Conservation (phyloP, 2,329 filamentous ascomycete genomes). For the Curvularia eragrostidis region DNA sequence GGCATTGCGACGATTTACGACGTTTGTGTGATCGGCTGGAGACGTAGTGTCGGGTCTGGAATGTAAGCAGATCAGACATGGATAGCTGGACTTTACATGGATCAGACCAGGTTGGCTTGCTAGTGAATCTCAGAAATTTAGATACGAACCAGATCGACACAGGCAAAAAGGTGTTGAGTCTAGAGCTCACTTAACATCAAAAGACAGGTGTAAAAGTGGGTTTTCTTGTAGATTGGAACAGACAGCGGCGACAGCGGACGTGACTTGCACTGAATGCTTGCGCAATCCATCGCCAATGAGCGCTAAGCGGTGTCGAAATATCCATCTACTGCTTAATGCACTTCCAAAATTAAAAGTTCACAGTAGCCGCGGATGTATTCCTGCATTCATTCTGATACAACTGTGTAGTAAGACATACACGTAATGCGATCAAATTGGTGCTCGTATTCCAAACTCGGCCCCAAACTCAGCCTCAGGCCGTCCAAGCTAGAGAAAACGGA, state of each 20-base stretch:
- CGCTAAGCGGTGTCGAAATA: too few species aligned
- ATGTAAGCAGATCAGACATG: background rate
- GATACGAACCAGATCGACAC: background rate
- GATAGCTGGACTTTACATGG: background rate
- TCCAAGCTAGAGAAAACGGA: background rate
- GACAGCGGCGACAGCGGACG: background rate
- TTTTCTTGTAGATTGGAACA: background rate
- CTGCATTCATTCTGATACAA: background rate
- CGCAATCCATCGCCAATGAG: too few species aligned
- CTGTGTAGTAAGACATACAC: background rate
- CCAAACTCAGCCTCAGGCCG: background rate
- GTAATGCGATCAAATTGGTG: background rate
- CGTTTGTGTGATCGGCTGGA: background rate
- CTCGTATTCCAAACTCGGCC: background rate
- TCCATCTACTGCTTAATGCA: background rate
- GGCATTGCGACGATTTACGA: background rate
- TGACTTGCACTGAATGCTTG: background rate
- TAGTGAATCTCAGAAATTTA: background rate
- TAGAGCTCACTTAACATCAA: background rate
- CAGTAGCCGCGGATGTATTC: background rate
- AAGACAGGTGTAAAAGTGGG: background rate
- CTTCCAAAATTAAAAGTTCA: background rate
- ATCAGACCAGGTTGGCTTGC: background rate
- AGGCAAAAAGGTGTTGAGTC: background rate
- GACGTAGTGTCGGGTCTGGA: background rate